Evolutionary conservation across 2,329 filamentous ascomycete species (phyloP).

Genomic region (Cladorrhinum sp.): DNA sequence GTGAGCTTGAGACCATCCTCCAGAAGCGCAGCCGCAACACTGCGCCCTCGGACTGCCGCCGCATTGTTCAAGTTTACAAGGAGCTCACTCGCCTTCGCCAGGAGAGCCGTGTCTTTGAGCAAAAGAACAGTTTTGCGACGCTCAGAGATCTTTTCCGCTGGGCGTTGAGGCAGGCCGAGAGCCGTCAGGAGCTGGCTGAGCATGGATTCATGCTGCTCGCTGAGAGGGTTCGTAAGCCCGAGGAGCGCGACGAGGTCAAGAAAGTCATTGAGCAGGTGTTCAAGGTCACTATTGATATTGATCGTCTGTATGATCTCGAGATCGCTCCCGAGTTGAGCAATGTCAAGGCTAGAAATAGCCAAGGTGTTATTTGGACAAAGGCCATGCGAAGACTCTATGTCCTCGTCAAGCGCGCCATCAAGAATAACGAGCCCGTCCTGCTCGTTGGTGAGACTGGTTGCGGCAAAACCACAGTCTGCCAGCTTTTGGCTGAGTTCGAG

Average conservation of each 20-base stretch:
- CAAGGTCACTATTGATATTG: constrained; percentile 76
- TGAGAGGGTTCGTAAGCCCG: constrained; percentile 87
- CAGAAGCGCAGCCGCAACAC: constrained; percentile 82
- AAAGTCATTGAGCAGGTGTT: constrained; percentile 86
- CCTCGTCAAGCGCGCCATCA: constrained; percentile 79
- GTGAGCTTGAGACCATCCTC: constrained; percentile 87
- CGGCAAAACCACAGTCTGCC: constrained; percentile 95
- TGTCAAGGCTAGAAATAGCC: constrained; percentile 47
- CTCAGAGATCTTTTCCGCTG: constrained; percentile 93
- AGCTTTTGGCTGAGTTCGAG: constrained; percentile 81
- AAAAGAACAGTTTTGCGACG: constrained; percentile 96
- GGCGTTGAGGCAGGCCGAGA: constrained; percentile 82
- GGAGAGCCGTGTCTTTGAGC: constrained; percentile 87
- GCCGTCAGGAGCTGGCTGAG: constrained; percentile 79
- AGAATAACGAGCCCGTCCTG: constrained; percentile 89
- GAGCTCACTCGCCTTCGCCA: constrained; percentile 88
- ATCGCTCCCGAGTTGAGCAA: constrained; percentile 54
- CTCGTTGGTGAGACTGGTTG: constrained; percentile 96
- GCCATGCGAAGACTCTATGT: constrained; percentile 92
- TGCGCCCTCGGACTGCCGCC: constrained; percentile 83
- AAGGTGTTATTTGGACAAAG: constrained; percentile 85
- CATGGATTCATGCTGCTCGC: constrained; percentile 97
- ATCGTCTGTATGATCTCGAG: constrained; percentile 65
- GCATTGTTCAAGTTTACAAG: constrained; percentile 91
- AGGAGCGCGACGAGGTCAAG: constrained; percentile 82